These are phyloP conservation scores for Adiantum capillusveneris DNA, from an alignment of 75 land plant genomes.

Conservation along the genomic window DNA sequence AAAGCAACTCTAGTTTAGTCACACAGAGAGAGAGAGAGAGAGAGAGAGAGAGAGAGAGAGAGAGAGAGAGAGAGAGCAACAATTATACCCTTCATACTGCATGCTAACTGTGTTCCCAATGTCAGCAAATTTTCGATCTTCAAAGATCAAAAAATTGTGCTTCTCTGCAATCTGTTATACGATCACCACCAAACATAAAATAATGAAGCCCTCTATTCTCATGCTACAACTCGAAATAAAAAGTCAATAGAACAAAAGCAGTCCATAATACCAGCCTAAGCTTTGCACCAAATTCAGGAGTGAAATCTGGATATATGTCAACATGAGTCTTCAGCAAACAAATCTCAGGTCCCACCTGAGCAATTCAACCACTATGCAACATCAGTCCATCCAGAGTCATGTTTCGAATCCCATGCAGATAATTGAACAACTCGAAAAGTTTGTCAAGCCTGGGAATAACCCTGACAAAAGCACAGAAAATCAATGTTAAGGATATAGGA, in stretches of 20 bases:
- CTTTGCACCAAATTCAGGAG: slow-evolving; percentile 68
- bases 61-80: not conserved
- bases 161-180: slow-evolving; percentile 77
- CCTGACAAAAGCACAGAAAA: too few relatives aligned
- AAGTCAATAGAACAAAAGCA: not conserved
- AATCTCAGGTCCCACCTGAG: slow-evolving; percentile 91
- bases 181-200: not conserved
- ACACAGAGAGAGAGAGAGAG: too few relatives aligned
- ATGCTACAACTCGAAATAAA: too few relatives aligned
- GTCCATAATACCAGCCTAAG: slow-evolving; percentile 34
- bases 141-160: slow-evolving; percentile 88
- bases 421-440: too few relatives aligned
- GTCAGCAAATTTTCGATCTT: slow-evolving; percentile 98
- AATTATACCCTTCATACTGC: slow-evolving; percentile 89
- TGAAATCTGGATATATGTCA: slow-evolving; percentile 90
- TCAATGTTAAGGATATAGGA: too few relatives aligned
- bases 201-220: too few relatives aligned
- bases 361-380: not conserved
- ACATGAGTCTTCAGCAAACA: slow-evolving; percentile 93
- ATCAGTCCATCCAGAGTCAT: not conserved
- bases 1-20: too few relatives aligned
- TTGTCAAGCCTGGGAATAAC: too few relatives aligned
- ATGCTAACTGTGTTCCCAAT: slow-evolving; percentile 97
- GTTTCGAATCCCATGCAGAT: too few relatives aligned
- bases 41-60: too few relatives aligned